These are phyloP conservation scores for Solanum chmielewskii DNA, from an alignment of 257 asterid genomes.

Conservation along the genomic window DNA sequence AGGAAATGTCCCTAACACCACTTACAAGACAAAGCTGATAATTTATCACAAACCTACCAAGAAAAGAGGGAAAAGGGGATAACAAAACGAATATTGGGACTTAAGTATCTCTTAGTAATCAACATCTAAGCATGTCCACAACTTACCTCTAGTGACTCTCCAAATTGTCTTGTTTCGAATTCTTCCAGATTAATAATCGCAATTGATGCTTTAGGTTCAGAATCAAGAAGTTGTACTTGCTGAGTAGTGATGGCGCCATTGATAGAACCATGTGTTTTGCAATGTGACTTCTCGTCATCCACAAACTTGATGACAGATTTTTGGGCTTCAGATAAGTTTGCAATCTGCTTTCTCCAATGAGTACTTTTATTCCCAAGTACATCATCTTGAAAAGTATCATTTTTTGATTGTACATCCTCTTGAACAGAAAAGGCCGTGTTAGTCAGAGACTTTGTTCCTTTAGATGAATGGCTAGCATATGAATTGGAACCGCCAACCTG, in stretches of 20 bases:
- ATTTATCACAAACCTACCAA: not conserved
- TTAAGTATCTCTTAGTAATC: not conserved
- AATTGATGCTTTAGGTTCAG: not conserved
- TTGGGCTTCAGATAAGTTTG: not conserved
- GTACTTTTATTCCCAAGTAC: not conserved
- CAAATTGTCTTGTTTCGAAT: not conserved
- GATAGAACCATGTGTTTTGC: not conserved
- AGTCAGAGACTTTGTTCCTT: not conserved
- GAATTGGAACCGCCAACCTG: conserved; percentile 3
- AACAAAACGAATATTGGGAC: not conserved
- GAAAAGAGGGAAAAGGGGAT: not conserved
- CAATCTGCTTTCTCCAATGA: not conserved
- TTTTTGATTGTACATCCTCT: not conserved
- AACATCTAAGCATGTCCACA: not conserved
- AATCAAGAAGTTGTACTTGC: not conserved
- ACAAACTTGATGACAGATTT: not conserved
- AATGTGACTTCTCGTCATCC: not conserved
- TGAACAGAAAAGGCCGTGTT: not conserved
- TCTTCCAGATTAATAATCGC: not conserved
- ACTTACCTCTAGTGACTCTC: not conserved
- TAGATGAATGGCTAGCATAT: not conserved
- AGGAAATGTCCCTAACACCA: not conserved
- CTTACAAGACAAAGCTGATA: not conserved
- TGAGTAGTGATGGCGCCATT: not conserved
- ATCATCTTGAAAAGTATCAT: not conserved